Evolutionary conservation across 1,139 yeast species (phyloP), one percentile per base, ranked within the genome.

Genomic region (Pichia kudriavzevii): DNA sequence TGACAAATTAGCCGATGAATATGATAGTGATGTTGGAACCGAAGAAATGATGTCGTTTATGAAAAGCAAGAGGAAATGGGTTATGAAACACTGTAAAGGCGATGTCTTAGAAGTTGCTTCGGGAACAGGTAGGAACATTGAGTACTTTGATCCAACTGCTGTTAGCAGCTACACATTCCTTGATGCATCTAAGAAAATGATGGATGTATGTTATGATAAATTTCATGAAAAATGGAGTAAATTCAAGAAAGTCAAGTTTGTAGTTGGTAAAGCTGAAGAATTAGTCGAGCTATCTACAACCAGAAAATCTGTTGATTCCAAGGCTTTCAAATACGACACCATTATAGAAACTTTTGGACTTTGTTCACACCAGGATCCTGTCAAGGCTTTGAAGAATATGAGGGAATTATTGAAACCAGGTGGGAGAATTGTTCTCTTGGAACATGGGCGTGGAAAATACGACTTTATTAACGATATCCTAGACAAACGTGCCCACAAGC

Each of bases 361-460:
- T 32, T 91, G 98, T 60, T 88, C 97, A 0, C 96, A 91, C 51
- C 81, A 88, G 50, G 94, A 93, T 53, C 98, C 98, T 0, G 87
- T 82, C 1, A 65, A 63, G 38, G 94, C 95, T 0, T 64, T 91
- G 48, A 63, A 76, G 44, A 85, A 82, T 52, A 84, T 91, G 76
- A 64, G 70, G 16, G 53, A 65, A 25, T 61, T 91, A 35, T 67
- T 91, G 47, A 80, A 80, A 47, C 95, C 96, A 1, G 88, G 85
- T n/a, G 97, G 98, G 24, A 69, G 93, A 58, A 77, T 91, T 23
- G 75, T 91, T 2, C 65, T 91, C 26, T 64, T 91, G 40, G 98
- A 91, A 54, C 98, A 93, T 53, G 98, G 98, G 2, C 68, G 95
- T 50, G 83, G 95, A 40, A 68, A 75, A 1, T 84, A 79, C 64